phyloP scores from a whole-genome alignment of 306 rosid species.

The Albizia julibrissin region DNA sequence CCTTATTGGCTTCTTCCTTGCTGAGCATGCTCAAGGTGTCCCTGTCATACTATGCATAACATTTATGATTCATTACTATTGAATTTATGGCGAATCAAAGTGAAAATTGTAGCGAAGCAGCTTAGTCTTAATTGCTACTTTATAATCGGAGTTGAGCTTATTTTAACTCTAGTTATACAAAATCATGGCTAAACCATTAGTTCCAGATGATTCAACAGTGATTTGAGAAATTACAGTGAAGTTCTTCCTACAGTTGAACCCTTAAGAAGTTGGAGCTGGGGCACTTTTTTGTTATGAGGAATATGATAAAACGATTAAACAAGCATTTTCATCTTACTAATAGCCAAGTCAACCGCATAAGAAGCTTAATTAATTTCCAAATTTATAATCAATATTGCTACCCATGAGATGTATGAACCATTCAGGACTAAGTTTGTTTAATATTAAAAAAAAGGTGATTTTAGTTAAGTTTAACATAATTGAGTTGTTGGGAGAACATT shows the following conservation, averaged over 20 bases:
- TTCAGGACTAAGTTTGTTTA: not conserved
- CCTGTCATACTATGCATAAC: not conserved
- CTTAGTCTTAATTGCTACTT: too few relatives aligned
- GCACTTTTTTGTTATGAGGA: not conserved
- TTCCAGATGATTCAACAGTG: not conserved
- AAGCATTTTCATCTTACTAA: not conserved
- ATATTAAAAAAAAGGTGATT: not conserved
- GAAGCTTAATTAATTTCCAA: not conserved
- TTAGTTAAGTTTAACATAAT: not conserved
- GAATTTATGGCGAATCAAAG: not conserved
- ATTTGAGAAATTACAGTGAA: not conserved
- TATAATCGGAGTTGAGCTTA: too few relatives aligned
- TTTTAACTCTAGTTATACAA: too few relatives aligned
- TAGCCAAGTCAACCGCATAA: not conserved
- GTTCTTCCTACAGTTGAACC: not conserved
- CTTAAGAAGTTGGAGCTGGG: not conserved
- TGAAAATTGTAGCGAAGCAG: not conserved
- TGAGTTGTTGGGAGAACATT: not conserved
- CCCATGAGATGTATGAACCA: not conserved
- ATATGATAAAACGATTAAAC: not conserved
- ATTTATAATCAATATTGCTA: too few relatives aligned
- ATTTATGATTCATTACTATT: not conserved
- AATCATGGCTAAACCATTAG: not conserved
- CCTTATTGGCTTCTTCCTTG: slow-evolving; percentile 12
- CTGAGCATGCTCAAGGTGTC: not conserved